These are phyloP conservation scores for Haplosporangium gracile DNA, from an alignment of 192 early-diverging fungal species.

Conservation along the genomic window DNA sequence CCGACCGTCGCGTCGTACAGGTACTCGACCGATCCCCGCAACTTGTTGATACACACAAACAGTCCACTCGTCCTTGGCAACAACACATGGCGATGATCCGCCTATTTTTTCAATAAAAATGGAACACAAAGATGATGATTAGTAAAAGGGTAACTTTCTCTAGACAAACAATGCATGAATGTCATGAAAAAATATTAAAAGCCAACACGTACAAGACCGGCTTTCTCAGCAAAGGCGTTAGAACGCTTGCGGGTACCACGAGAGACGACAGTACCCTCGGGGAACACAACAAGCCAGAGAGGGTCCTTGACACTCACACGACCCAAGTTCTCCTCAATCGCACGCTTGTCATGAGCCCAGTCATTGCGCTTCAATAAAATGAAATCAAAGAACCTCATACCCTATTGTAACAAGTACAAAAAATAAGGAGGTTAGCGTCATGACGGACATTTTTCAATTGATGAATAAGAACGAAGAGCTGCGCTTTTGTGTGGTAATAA, in stretches of 20 bases:
- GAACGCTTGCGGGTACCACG: conserved; percentile 78
- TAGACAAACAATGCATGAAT: not conserved
- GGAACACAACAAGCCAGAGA: conserved; percentile 94
- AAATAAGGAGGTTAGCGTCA: too few relatives aligned
- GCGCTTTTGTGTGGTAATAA: not conserved
- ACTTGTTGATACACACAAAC: conserved; percentile 74
- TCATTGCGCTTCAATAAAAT: conserved; percentile 92
- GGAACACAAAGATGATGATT: not conserved
- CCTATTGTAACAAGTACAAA: conserved; percentile 39
- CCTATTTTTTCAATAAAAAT: conserved; percentile 39
- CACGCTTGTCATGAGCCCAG: conserved; percentile 79
- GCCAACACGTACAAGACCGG: conserved; percentile 59
- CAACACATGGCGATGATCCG: conserved; percentile 77
- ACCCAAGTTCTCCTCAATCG: conserved; percentile 70
- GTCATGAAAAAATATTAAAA: conserved; percentile 1
- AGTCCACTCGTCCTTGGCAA: conserved; percentile 90
- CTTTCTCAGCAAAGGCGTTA: conserved; percentile 78
- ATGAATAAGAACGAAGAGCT: not conserved
- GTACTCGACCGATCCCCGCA: conserved; percentile 76
- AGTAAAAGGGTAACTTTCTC: not conserved
- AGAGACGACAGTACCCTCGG: conserved; percentile 95
- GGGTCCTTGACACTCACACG: conserved; percentile 74
- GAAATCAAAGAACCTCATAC: conserved; percentile 95
- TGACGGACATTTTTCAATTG: not conserved
- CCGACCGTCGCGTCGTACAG: conserved; percentile 93